Evolutionary conservation across 371 early-diverging fungal species (phyloP), one percentile per base, ranked within the genome.

Genomic region (Mycotypha africana): DNA sequence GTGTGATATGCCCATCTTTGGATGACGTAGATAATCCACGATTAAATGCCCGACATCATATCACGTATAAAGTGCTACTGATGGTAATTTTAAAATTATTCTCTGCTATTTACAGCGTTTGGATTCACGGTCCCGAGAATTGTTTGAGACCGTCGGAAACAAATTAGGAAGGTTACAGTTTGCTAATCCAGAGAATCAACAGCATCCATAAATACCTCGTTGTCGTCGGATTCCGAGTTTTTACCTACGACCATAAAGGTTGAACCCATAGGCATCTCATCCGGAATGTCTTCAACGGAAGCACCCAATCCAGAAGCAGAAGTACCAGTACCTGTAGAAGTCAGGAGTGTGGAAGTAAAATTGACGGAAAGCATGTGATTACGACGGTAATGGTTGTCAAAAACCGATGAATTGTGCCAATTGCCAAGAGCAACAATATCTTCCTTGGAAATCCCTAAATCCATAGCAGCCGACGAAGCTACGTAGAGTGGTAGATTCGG

Each of bases 391-490:
- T 42, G 53, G 3, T n/a, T 25, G 1, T 42, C 33, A 38, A 48
- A 43, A 4, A 37, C 37, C 20, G 19, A 5, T 0, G 44, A 38
- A 3, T 26, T 24, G 19, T 35, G 19, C 48, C 43, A 47, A 20
- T 53, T 53, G 2, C 48, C 45, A 4, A 53, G 32, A 33, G 54
- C 30, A 1, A 44, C 40, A 6, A 53, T 47, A 26, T 34, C 34
- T 4, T 47, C 44, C 11, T 36, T 12, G 9, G 35, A 10, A 5
- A 53, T 33, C n/a, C 38, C 43, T n/a, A 9, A 7, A 9, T 38
- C 24, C 2, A 53, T 14, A 5, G 54, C 45, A 16, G 23, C 31
- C 21, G 43, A 23, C 6, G 48, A 47, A n/a, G 47, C 54, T 20
- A 47, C 44, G 42, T 20, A 43, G 20, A n/a, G 41, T 16, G 41